Evolutionary conservation across 306 rosid species (phyloP).

Genomic region (apple (Malus domestica)): ASM211411v1 NC_041798.1:8710001-8710500

Average conservation of each 20-base stretch:
- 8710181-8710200: background rate
- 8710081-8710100: background rate
- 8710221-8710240: constrained; percentile 2
- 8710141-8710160: background rate
- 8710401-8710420: background rate
- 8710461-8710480: background rate
- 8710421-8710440: background rate
- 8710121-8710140: background rate
- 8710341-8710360: background rate
- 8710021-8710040: background rate
- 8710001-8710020: background rate
- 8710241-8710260: background rate
- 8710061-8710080: background rate
- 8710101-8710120: background rate
- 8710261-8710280: background rate
- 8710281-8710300: background rate
- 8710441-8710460: background rate
- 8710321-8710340: background rate
- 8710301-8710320: background rate
- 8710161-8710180: background rate
- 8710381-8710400: background rate
- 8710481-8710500: background rate
- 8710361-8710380: background rate
- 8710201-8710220: background rate
- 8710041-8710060: background rate